Percentiles rank a stretch among this genome's conserved stretches.
These are phyloP conservation scores for Sophora flavescens DNA, from an alignment of 306 rosid species.

Conservation along the genomic window DNA sequence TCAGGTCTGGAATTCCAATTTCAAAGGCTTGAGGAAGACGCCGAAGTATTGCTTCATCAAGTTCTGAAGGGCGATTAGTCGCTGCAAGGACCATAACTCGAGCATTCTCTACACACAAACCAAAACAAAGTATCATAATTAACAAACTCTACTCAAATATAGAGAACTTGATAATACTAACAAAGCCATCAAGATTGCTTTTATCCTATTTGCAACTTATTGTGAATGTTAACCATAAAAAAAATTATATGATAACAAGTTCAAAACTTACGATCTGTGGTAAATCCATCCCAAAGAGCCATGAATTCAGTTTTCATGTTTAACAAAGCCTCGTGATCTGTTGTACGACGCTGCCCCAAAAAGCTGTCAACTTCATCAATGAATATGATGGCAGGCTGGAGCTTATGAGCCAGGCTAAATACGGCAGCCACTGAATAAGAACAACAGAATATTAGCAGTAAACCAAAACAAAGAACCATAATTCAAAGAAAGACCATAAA, in stretches of 20 bases:
- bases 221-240: conserved; percentile 13
- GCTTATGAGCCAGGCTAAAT: conserved; percentile 95
- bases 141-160: conserved; percentile 32
- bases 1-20: conserved; percentile 78
- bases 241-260: conserved; percentile 7
- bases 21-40: conserved; percentile 99
- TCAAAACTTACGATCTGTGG: conserved; percentile 86
- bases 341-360: conserved; percentile 90
- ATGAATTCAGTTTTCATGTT: conserved; percentile 99
- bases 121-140: background rate
- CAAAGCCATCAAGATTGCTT: conserved; percentile 9
- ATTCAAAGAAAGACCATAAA: conserved; percentile 36
- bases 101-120: conserved; percentile 71
- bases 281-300: conserved; percentile 99
- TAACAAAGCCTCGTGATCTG: conserved; percentile 96
- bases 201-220: conserved; percentile 26
- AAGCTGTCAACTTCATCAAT: conserved; percentile 99
- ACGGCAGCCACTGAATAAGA: conserved; percentile 87
- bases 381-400: conserved; percentile 97
- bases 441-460: conserved; percentile 26
- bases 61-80: conserved; percentile 98
- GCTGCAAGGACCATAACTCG: conserved; percentile 98
- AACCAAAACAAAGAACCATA: conserved; percentile 24
- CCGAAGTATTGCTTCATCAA: conserved; percentile 98
- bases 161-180: conserved; percentile 28